Conservation (phyloP, 495 filamentous ascomycete genomes). For the Hyphodiscus hymeniophilus region DNA sequence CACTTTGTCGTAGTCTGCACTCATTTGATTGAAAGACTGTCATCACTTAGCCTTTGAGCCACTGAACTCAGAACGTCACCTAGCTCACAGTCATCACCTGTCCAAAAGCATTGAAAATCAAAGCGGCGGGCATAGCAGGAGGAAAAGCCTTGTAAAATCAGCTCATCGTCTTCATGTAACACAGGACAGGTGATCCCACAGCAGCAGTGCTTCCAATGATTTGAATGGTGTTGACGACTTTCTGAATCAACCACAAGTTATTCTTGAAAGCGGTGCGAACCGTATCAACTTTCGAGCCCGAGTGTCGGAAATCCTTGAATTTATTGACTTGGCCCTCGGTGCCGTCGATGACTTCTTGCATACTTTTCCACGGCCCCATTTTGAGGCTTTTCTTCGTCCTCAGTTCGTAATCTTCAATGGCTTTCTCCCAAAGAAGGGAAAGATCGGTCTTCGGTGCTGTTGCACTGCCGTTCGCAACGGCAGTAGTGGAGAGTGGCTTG, state of each 20-base stretch:
- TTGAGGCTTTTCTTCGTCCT: background rate
- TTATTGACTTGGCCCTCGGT: background rate
- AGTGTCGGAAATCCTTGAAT: background rate
- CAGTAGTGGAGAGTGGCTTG: no score
- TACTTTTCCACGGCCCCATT: background rate
- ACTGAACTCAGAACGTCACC: background rate
- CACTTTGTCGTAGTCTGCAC: background rate
- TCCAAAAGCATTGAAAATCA: background rate
- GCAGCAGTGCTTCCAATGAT: background rate
- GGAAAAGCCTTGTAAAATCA: background rate
- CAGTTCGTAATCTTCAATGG: background rate
- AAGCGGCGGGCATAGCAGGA: background rate
- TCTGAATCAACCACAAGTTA: background rate
- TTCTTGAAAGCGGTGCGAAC: background rate
- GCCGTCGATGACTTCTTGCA: background rate
- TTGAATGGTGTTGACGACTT: background rate
- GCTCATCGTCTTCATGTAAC: no score
- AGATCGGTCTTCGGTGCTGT: background rate
- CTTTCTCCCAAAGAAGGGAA: background rate
- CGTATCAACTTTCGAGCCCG: background rate
- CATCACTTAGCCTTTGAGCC: background rate
- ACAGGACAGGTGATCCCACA: background rate
- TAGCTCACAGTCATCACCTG: background rate
- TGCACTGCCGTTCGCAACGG: background rate
- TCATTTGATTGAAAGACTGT: background rate